These are phyloP conservation scores for Elsinoe batatas DNA, from an alignment of 2,329 filamentous ascomycete species.

Conservation along the genomic window DNA sequence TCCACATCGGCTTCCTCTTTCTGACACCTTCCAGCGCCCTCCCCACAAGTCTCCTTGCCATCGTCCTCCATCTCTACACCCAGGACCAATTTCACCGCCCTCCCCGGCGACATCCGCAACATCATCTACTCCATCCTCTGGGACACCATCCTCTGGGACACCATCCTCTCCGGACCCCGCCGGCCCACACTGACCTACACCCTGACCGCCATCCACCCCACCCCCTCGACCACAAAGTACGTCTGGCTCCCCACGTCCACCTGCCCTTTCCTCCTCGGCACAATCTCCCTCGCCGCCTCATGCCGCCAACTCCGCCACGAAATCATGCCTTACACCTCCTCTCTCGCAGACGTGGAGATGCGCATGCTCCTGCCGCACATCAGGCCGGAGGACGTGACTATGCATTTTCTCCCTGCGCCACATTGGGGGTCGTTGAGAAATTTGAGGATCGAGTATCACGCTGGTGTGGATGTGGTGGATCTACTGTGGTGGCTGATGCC, in stretches of 20 bases:
- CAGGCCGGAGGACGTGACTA: background rate
- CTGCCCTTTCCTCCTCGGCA: background rate
- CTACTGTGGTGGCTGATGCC: background rate
- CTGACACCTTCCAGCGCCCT: no score
- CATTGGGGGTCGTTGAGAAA: background rate
- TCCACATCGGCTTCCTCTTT: no score
- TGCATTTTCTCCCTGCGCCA: background rate
- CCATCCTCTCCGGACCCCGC: background rate
- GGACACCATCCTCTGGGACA: background rate
- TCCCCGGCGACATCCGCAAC: slow-evolving; percentile 6
- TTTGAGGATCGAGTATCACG: background rate
- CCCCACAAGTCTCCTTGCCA: no score
- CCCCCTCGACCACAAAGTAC: background rate
- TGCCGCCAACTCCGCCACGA: background rate
- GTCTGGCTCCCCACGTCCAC: background rate
- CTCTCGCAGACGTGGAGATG: background rate
- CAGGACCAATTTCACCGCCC: background rate
- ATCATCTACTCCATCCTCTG: background rate
- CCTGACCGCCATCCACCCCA: background rate
- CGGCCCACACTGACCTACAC: background rate
- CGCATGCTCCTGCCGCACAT: background rate
- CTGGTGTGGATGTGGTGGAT: background rate
- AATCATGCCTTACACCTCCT: background rate
- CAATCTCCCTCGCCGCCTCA: background rate
- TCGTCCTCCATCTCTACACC: background rate